Evolutionary conservation across 352 stramenopile species (phyloP), one percentile per base, ranked within the genome.

Genomic region (Pythium myriotylum): DNA sequence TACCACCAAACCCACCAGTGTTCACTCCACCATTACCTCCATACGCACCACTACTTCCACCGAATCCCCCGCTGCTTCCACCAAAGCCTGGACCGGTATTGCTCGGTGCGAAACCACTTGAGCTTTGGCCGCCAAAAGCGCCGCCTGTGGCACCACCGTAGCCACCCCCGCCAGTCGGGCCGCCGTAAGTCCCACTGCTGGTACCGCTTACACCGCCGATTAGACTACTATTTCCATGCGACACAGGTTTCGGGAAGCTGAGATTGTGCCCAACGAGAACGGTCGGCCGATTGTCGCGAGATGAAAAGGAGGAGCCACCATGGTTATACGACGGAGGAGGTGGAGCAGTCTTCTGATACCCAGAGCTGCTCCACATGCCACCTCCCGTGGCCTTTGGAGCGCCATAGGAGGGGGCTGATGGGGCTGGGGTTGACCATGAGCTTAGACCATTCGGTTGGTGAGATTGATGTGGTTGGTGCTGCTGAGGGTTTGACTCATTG

Each of bases 281-380:
- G 0, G 86, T 95, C 6, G 86, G 86, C 1, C 86, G 84, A 53
- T 91, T 93, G 70, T 95, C 86, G n/a, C 86, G 81, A 1, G 75
- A 72, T 16, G 65, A 75, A 4, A 73, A 72, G 2, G 72, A 67
- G 12, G 72, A 77, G 8, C 37, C 63, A 14, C 55, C 55, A 27
- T 51, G 23, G 5, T 27, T 26, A 54, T 87, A 94, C 0, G 73
- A 68, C 6, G 77, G 79, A n/a, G 81, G 58, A 22, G 79, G 68
- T 0, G 59, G 27, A 23, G 67, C 55, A 29, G 78, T 87, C 62
- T 91, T 91, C 58, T 95, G 83, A 53, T 93, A 95, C 0, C 86
- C 86, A 24, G 76, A 70, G 59, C 75, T 93, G 65, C 84, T 92
- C 86, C 86, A 95, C 46, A 87, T 86, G 14, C 86, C 86, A 14